phyloP scores from a whole-genome alignment of 164 flowering plant genomes.

The Stephania yunnanensis region DNA sequence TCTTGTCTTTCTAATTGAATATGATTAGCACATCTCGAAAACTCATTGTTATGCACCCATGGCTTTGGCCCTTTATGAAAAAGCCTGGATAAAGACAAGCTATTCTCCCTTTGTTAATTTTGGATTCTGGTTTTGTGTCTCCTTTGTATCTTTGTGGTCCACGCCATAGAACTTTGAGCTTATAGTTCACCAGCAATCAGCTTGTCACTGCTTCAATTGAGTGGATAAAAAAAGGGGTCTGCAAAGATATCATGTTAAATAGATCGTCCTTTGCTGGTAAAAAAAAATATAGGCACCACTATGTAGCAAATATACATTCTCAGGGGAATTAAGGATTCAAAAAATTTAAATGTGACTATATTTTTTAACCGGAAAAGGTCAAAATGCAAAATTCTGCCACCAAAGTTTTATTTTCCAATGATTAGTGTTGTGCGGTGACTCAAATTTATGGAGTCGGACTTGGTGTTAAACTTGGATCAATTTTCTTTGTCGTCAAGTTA shows the following conservation, averaged over 20 bases:
- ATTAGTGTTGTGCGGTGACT: no score
- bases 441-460: no score
- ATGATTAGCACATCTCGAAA: neutral
- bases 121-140: conserved; percentile 1
- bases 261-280: no score
- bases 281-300: no score
- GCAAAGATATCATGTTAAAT: neutral
- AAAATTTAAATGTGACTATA: no score
- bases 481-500: no score
- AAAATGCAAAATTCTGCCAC: no score
- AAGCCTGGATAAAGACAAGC: conserved; percentile 1
- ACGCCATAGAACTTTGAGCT: neutral
- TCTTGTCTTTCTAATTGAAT: conserved; percentile 2
- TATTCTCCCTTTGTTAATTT: neutral
- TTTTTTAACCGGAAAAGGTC: no score
- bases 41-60: neutral
- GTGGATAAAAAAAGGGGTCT: neutral
- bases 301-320: no score
- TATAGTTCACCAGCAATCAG: neutral
- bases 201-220: neutral
- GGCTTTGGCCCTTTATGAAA: neutral
- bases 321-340: no score
- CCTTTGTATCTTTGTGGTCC: neutral
- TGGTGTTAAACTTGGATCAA: no score
- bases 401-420: no score